Conservation (phyloP, 768 basidiomycete genomes). For the Russula ochroleuca region DNA sequence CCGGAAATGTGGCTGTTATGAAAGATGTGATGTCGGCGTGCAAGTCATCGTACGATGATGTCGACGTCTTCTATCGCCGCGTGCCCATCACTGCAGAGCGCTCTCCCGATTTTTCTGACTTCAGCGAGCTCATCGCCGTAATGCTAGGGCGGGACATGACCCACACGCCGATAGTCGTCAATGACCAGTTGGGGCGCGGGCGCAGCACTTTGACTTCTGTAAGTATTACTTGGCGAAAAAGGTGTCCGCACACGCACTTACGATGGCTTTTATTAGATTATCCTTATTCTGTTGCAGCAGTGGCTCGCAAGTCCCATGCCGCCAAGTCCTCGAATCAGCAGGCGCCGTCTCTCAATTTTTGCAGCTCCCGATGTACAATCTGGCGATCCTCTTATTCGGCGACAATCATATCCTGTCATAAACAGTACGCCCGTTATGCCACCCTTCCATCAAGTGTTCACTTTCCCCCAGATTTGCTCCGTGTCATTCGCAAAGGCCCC, state of each 20-base stretch:
- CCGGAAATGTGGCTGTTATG: slow-evolving; percentile 68
- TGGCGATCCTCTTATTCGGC: slow-evolving; percentile 32
- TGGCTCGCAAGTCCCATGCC: slow-evolving; percentile 59
- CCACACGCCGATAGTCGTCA: slow-evolving; percentile 81
- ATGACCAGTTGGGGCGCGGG: slow-evolving; percentile 92
- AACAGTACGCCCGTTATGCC: slow-evolving; percentile 57
- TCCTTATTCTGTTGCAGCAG: slow-evolving; percentile 76
- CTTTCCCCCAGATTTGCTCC: slow-evolving; percentile 56
- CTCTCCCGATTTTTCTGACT: slow-evolving; percentile 67
- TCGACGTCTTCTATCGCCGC: slow-evolving; percentile 72
- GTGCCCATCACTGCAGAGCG: slow-evolving; percentile 93
- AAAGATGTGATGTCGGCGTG: slow-evolving; percentile 82
- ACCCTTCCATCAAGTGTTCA: slow-evolving; percentile 15
- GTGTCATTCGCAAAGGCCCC: slow-evolving; percentile 82
- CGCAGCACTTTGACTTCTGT: slow-evolving; percentile 89
- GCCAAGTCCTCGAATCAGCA: slow-evolving; percentile 36
- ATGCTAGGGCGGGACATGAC: slow-evolving; percentile 64
- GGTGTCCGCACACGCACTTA: background rate
- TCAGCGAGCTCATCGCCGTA: slow-evolving; percentile 74
- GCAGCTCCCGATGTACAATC: slow-evolving; percentile 34
- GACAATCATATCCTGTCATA: slow-evolving; percentile 80
- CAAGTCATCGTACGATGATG: slow-evolving; percentile 40
- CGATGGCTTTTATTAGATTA: slow-evolving; percentile 46
- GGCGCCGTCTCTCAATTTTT: slow-evolving; percentile 44
- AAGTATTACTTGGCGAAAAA: slow-evolving; percentile 28